These are phyloP conservation scores for Pseudozyma sp. DNA, from an alignment of 1,284 basidiomycete species.

Conservation along the genomic window DNA sequence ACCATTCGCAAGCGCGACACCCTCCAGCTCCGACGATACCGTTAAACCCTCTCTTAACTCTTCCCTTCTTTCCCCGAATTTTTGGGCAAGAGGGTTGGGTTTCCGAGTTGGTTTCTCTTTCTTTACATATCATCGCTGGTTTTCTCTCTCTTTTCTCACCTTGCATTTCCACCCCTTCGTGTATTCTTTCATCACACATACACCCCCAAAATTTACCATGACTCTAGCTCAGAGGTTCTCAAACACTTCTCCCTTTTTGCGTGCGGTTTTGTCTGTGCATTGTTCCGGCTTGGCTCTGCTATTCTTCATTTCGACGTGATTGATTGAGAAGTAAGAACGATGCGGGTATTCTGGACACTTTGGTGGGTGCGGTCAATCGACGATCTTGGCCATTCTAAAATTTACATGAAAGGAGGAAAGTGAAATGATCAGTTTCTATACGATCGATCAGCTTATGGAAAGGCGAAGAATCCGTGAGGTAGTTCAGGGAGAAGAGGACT, in stretches of 20 bases:
- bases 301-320: background rate
- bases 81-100: too few species aligned
- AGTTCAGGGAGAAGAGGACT: too few species aligned
- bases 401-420: background rate
- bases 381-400: slow-evolving; percentile 26
- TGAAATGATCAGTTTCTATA: background rate
- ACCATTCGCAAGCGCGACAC: slow-evolving; percentile 91
- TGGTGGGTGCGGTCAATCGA: slow-evolving; percentile 11
- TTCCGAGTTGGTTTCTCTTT: too few species aligned
- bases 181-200: slow-evolving; percentile 2
- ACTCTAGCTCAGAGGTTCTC: background rate
- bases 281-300: background rate
- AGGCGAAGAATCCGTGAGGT: background rate
- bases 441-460: background rate
- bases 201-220: slow-evolving; percentile 14
- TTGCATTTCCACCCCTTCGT: slow-evolving; percentile 1
- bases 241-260: background rate
- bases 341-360: too few species aligned
- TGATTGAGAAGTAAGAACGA: too few species aligned
- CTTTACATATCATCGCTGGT: background rate
- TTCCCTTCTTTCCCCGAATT: too few species aligned
- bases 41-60: slow-evolving; percentile 74
- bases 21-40: slow-evolving; percentile 96
- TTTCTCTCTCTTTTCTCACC: background rate
- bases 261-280: background rate